Evolutionary conservation across 2,329 filamentous ascomycete genomes (phyloP).

Genomic region (Trichophyton mentagrophytes): DNA sequence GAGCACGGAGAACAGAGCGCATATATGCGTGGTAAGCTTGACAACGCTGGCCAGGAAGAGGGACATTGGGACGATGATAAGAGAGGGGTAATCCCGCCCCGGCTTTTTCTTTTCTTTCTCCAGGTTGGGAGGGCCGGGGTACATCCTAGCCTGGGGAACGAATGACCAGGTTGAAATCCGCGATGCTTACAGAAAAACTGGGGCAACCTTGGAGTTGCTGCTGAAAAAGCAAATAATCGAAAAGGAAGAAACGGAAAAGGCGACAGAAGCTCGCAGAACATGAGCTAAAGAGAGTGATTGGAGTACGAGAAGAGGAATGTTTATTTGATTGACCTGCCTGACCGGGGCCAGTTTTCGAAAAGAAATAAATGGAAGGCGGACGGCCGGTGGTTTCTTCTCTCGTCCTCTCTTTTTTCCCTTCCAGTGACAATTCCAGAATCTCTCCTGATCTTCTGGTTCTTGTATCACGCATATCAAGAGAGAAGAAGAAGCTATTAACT

Average conservation of each 20-base stretch:
- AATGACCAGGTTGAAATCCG: slow-evolving; percentile 2
- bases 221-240: background rate
- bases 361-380: background rate
- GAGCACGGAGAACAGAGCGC: background rate
- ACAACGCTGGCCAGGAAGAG: background rate
- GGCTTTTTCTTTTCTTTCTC: slow-evolving; percentile 2
- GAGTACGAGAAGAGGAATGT: background rate
- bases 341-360: background rate
- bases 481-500: slow-evolving; percentile 3
- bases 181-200: slow-evolving; percentile 1
- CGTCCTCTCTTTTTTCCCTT: background rate
- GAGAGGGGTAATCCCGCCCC: slow-evolving; percentile 3
- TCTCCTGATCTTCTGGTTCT: slow-evolving; percentile 3
- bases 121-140: background rate
- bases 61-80: background rate
- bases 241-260: background rate
- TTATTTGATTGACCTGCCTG: background rate
- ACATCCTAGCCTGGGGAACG: slow-evolving; percentile 3
- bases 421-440: slow-evolving; percentile 3
- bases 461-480: slow-evolving; percentile 1
- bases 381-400: background rate
- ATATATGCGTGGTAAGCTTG: background rate
- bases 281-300: background rate
- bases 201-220: slow-evolving; percentile 1
- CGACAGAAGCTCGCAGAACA: slow-evolving; percentile 1